Base-by-base conservation (phyloP, 2,329 filamentous ascomycete species). In the Claviceps sp. region DNA sequence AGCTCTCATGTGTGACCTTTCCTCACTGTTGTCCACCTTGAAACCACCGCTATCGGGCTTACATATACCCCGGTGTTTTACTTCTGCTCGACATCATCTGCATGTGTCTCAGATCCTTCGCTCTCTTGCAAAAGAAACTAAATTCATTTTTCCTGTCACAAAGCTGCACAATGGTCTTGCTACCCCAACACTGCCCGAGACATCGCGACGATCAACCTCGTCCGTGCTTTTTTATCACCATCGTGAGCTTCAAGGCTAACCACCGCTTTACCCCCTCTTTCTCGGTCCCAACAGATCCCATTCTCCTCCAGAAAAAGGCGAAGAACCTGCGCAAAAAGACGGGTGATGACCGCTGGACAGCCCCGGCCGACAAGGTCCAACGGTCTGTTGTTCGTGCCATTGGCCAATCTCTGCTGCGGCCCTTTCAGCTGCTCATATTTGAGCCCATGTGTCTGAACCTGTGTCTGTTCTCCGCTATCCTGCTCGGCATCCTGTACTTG, bases 401-500 rank as follows among this genome's bases (percentile, higher is more conserved):
- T 19, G 69, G 76, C 6, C 67, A 68, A 47, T 84, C 81, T 1
- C 71, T 85, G 38, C 68, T 79, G 50, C 76, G 82, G n/a, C 88
- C 88, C 5, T 86, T 93, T 63, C 80, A 93, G 67, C 77, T 96
- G 5, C 75, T 96, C 51, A 66, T 84, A 48, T 77, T 87, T 51
- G 89, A 95, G 70, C 87, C 87, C 57, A 96, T 95, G 88, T 87
- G 84, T 54, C 72, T 93, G 53, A 81, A 82, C 58, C 80, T 96
- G 26, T 93, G 89, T 66, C 69, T 93, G 22, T 86, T 90, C 59
- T 87, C 87, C 1, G 88, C 89, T 41, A 80, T 96, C 51, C 72
- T 95, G n/a, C 74, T 95, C 7, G 90, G 89, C 5, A 85, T 95
- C 45, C 70, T 95, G 2, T 95, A 95, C 64, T 79, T 95, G 41